phyloP scores from a whole-genome alignment of 495 filamentous ascomycete species.

The Oleoguttula mirabilis region DNA sequence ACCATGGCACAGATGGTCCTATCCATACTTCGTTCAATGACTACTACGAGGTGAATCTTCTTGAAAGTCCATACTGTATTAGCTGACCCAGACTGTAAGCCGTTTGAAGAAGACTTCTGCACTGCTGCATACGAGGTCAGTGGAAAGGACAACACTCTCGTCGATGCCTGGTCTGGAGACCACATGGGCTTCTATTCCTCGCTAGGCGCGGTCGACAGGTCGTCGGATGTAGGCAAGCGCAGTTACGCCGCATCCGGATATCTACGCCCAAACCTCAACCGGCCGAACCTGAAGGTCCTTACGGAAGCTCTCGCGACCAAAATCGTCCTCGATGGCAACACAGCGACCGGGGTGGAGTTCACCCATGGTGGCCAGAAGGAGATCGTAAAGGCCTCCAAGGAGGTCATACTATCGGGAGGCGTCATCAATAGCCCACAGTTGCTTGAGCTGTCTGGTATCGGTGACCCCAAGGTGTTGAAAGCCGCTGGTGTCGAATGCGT shows the following conservation, averaged over 20 bases:
- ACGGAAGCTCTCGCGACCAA: constrained; percentile 17
- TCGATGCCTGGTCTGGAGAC: constrained; percentile 21
- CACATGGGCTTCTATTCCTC: constrained; percentile 23
- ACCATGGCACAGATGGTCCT: constrained; percentile 20
- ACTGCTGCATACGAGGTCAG: constrained; percentile 22
- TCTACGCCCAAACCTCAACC: constrained; percentile 15
- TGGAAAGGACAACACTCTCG: constrained; percentile 16
- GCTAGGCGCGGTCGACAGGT: constrained; percentile 16
- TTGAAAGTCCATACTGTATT: background rate
- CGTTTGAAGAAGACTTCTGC: constrained; percentile 25
- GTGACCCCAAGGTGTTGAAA: constrained; percentile 18
- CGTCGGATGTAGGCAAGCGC: constrained; percentile 10
- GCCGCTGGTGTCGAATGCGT: constrained; percentile 16
- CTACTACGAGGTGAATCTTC: constrained; percentile 14
- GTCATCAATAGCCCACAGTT: constrained; percentile 22
- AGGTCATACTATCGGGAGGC: constrained; percentile 23
- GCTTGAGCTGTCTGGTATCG: constrained; percentile 26
- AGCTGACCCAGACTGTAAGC: constrained; percentile 9
- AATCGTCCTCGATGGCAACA: constrained; percentile 19
- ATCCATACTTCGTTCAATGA: constrained; percentile 27
- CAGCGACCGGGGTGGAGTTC: constrained; percentile 20
- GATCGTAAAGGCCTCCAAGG: constrained; percentile 14
- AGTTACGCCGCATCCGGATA: constrained; percentile 21
- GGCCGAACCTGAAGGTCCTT: constrained; percentile 19
- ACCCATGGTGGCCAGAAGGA: constrained; percentile 20